Evolutionary conservation across 2,329 filamentous ascomycete genomes (phyloP).

Genomic region (Cytospora leucostoma): DNA sequence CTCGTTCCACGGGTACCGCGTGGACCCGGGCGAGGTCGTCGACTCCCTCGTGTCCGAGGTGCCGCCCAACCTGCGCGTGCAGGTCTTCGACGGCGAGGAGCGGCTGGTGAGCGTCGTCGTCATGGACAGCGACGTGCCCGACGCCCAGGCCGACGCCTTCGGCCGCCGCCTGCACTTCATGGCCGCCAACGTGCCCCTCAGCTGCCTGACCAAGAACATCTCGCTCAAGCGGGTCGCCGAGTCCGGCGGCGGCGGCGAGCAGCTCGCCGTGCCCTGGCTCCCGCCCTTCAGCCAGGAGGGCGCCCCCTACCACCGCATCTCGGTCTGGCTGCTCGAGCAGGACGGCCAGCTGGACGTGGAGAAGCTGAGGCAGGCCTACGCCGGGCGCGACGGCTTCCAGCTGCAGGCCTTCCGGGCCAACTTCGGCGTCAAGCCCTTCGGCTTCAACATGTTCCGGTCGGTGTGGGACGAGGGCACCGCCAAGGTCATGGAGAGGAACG

Average conservation of each 20-base stretch:
- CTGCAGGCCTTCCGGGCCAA: slow-evolving; percentile 74
- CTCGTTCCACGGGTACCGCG: slow-evolving; percentile 70
- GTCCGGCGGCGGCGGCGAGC: slow-evolving; percentile 46
- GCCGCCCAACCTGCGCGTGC: slow-evolving; percentile 75
- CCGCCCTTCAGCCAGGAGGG: slow-evolving; percentile 89
- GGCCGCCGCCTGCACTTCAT: slow-evolving; percentile 84
- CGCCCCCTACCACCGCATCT: slow-evolving; percentile 84
- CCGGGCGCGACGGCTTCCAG: slow-evolving; percentile 66
- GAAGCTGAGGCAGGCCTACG: slow-evolving; percentile 56
- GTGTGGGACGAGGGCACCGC: slow-evolving; percentile 87
- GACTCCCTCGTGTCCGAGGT: slow-evolving; percentile 72
- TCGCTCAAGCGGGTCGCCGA: slow-evolving; percentile 34
- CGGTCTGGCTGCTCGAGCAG: slow-evolving; percentile 83
- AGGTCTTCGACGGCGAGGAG: slow-evolving; percentile 80
- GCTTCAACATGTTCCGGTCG: slow-evolving; percentile 84
- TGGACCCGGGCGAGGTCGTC: slow-evolving; percentile 78
- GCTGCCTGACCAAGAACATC: slow-evolving; percentile 30
- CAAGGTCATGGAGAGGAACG: slow-evolving; percentile 81
- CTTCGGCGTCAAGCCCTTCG: slow-evolving; percentile 70
- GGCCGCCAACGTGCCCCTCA: slow-evolving; percentile 64
- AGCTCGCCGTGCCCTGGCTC: slow-evolving; percentile 79
- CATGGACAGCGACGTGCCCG: slow-evolving; percentile 87
- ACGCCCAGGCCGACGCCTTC: slow-evolving; percentile 73
- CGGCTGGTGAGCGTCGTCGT: slow-evolving; percentile 83
- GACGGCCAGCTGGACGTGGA: slow-evolving; percentile 60